phyloP scores from a whole-genome alignment of 192 early-diverging fungal species.

The Rhizophlyctis rosea region DNA sequence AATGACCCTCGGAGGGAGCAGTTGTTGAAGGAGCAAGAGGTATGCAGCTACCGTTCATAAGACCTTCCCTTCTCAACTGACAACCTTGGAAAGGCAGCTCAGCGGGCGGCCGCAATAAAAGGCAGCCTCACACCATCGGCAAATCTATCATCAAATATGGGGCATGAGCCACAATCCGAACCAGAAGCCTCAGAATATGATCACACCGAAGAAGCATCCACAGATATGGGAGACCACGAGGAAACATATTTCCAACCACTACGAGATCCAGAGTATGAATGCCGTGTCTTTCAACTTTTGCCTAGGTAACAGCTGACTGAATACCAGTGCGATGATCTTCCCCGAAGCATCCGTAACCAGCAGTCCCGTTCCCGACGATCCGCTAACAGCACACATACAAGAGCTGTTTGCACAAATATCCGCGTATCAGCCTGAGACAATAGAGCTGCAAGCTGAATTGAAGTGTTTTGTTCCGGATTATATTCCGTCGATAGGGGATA shows the following conservation, averaged over 20 bases:
- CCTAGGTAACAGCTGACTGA: no score
- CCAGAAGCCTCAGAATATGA: neutral
- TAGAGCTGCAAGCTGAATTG: slow-evolving; percentile 47
- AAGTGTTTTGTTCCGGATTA: slow-evolving; percentile 59
- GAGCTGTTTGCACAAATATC: slow-evolving; percentile 51
- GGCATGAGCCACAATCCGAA: neutral
- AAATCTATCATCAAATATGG: slow-evolving; percentile 18
- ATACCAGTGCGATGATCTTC: neutral
- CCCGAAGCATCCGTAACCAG: slow-evolving; percentile 1
- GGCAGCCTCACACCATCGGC: slow-evolving; percentile 9
- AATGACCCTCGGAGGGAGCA: neutral
- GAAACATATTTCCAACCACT: neutral
- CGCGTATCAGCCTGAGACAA: slow-evolving; percentile 48
- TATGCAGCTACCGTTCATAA: neutral
- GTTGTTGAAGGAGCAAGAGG: neutral
- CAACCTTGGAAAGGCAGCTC: slow-evolving; percentile 1
- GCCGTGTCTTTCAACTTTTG: neutral
- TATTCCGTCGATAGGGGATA: slow-evolving; percentile 62
- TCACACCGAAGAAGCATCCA: neutral
- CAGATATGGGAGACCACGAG: neutral
- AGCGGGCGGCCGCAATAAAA: slow-evolving; percentile 18
- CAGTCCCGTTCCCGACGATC: neutral
- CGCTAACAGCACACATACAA: slow-evolving; percentile 31
- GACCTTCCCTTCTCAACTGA: neutral
- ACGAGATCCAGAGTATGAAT: neutral